Base-by-base conservation (phyloP, 129 eudicot species). In the Mikania micrantha region DNA sequence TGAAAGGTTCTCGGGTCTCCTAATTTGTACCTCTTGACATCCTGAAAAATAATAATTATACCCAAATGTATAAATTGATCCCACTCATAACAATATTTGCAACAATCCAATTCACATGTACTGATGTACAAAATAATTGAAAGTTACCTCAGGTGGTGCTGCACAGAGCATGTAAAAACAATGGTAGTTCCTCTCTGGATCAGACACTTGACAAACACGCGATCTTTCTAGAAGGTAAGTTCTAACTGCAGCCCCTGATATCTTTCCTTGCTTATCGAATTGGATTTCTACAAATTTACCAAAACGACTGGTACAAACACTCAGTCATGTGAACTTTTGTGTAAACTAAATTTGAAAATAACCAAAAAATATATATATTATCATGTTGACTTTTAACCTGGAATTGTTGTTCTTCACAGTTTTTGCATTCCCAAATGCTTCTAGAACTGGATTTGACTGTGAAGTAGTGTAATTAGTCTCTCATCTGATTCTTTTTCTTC, bases 251-350 rank as follows among this genome's bases (percentile, higher is more conserved):
- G 96, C 96, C 64, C 98, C 98, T 0, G 96, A 93, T 65, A 93
- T 93, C 85, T 90, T 93, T 70, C 96, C 96, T 61, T 80, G 83
- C 74, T 75, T 93, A 63, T 88, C 96, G 22, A 93, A 93, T 50
- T 93, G 98, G 53, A 93, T 93, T 64, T 93, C 96, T 77, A 93
- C 98, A 85, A 93, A 93, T 88, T 93, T 93, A 79, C 98, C 98
- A 77, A 93, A 93, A 67, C 98, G 96, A 84, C 98, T 88, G 88
- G 84, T 75, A 81, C 83, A 66, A 72, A 75, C 79, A 83, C 82
- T 74, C 80, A 79, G 62, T 79, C 82, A 81, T 63, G 76, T 76
- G 68, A 82, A 76, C 36, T 49, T 73, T 69, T 19, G 71, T 45
- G 69, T 66, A 64, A 77, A 72, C 66, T n/a, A 42, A 66, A 42